phyloP scores from a whole-genome alignment of 306 rosid genomes.

The Benincasa hispida region DNA sequence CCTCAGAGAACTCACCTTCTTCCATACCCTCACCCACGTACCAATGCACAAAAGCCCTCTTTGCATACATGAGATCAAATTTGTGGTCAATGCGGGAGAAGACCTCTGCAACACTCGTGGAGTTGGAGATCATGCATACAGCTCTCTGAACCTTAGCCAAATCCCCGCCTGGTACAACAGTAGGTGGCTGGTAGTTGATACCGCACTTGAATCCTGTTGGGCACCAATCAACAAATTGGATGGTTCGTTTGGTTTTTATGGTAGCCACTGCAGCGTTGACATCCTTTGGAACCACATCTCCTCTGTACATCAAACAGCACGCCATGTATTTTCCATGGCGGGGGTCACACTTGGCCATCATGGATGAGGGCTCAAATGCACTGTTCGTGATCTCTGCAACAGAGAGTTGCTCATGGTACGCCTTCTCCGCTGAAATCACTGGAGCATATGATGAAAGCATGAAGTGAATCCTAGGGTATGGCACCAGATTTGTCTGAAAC shows the following conservation, averaged over 20 bases:
- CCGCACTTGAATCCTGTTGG: neutral
- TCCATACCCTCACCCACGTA: slow-evolving; percentile 87
- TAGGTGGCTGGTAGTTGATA: neutral
- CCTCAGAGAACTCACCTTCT: slow-evolving; percentile 93
- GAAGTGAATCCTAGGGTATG: neutral
- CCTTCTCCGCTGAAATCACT: neutral
- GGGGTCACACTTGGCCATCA: neutral
- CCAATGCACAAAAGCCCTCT: slow-evolving; percentile 95
- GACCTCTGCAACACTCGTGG: slow-evolving; percentile 86
- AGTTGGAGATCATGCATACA: slow-evolving; percentile 87
- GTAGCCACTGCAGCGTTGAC: neutral
- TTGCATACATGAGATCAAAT: slow-evolving; percentile 85
- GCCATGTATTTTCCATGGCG: neutral
- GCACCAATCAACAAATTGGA: neutral
- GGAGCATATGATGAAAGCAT: neutral
- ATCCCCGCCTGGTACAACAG: neutral
- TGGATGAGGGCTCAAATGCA: neutral
- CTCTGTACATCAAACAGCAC: neutral
- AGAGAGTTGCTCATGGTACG: neutral
- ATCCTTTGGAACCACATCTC: neutral
- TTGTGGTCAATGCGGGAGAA: slow-evolving; percentile 76
- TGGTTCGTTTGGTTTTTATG: neutral
- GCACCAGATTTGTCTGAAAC: neutral
- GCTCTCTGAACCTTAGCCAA: slow-evolving; percentile 46
- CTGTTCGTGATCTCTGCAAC: neutral